Base-by-base conservation (phyloP, 164 flowering plant species). In the Chloranthus sessilifolius region DNA sequence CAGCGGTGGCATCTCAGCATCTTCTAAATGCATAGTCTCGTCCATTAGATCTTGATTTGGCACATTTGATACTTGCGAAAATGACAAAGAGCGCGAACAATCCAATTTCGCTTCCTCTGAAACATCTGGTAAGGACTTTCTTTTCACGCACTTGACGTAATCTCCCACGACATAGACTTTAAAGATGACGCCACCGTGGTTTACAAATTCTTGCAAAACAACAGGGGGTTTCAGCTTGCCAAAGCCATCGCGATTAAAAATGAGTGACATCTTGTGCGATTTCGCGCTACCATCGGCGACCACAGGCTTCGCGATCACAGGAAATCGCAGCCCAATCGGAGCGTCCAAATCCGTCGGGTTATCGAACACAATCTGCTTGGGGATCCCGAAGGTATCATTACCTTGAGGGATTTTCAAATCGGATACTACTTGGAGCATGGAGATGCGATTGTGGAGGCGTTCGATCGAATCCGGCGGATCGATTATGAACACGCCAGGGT, bases 121-220 rank as follows among this genome's bases (percentile, higher is more conserved):
- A 17, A 79, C 74, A 63, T 86, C 91, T 0, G 91, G 86, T 60
- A 86, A 55, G 1, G 91, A 83, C 64, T 74, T 79, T 58, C 91
- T 34, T 65, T 81, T 86, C 49, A 83, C 91, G 34, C 88, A 83
- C 37, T 56, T 66, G 56, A 86, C 95, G 23, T 69, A 44, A 27
- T 75, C 71, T 0, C 86, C 95, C 1, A 72, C 91, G 33, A 86
- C 95, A 45, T 81, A 86, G 6, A 81, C 88, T 74, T 86, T 86
- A 55, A 86, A 86, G 15, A 86, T 79, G 0, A 86, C 91, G 1
- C 95, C 95, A 1, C 90, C 95, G 41, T 86, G 90, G 52, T 86
- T 86, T 44, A 86, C 84, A 55, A 86, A 86, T 52, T 86, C 90
- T 60, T 86, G 95, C 47, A 86, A 37, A 1, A 86, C 88, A 27